Conservation (phyloP, 345 rosid species). For the Pistacia atlantica region DNA sequence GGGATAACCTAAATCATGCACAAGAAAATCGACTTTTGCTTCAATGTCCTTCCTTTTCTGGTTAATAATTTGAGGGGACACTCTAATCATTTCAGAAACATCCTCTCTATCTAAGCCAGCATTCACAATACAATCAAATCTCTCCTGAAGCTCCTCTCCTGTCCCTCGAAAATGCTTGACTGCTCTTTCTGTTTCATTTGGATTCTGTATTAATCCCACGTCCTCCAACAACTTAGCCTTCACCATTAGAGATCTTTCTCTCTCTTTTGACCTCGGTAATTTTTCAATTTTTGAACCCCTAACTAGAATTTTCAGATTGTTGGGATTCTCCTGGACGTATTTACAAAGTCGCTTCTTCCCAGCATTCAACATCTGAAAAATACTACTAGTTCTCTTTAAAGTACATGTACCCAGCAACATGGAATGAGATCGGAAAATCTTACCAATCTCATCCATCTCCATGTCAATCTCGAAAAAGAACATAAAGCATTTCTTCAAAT, state of each 20-base stretch:
- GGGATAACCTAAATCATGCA: constrained; percentile 57
- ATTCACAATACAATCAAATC: constrained; percentile 67
- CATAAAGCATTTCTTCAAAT: constrained; percentile 53
- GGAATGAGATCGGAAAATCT: constrained; percentile 47
- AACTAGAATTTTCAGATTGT: constrained; percentile 48
- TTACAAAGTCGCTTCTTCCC: constrained; percentile 55
- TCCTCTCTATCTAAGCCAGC: constrained; percentile 66
- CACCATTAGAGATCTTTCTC: too few relatives aligned
- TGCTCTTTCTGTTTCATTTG: too few relatives aligned
- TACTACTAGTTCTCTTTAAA: constrained; percentile 57
- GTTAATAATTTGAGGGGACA: constrained; percentile 65
- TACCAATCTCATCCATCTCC: constrained; percentile 50
- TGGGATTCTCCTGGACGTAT: constrained; percentile 58
- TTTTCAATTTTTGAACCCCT: too few relatives aligned
- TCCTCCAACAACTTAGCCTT: too few relatives aligned
- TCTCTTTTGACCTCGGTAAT: too few relatives aligned
- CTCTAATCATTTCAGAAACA: constrained; percentile 51
- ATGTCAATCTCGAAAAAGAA: constrained; percentile 57
- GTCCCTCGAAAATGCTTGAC: constrained; percentile 50
- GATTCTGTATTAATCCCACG: too few relatives aligned
- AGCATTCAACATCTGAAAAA: constrained; percentile 47
- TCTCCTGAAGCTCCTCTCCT: constrained; percentile 64
- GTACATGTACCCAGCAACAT: constrained; percentile 51
- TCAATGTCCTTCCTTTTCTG: constrained; percentile 49
- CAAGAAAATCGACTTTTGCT: constrained; percentile 55